phyloP scores from a whole-genome alignment of 768 basidiomycete species.

The Podaxis pistillaris region DNA sequence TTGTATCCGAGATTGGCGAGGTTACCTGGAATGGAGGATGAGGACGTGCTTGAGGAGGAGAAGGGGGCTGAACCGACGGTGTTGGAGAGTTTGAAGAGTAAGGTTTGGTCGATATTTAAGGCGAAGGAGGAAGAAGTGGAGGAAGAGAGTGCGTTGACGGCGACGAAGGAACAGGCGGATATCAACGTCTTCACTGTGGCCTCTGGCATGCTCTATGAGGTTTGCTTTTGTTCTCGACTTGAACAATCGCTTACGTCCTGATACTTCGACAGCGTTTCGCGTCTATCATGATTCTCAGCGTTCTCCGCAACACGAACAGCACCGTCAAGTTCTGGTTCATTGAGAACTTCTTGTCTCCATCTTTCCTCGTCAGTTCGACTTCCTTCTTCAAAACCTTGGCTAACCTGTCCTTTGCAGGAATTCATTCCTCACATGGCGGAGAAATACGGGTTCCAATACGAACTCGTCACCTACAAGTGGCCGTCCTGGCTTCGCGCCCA shows the following conservation, averaged over 20 bases:
- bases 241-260: slow-evolving; percentile 1
- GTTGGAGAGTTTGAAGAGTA: slow-evolving; percentile 43
- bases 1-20: slow-evolving; percentile 79
- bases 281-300: slow-evolving; percentile 97
- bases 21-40: slow-evolving; percentile 71
- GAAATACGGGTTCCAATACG: slow-evolving; percentile 93
- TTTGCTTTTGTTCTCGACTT: slow-evolving; percentile 27
- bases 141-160: slow-evolving; percentile 19
- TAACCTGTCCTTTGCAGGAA: slow-evolving; percentile 49
- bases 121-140: slow-evolving; percentile 26
- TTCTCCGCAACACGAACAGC: slow-evolving; percentile 89
- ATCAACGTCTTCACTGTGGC: slow-evolving; percentile 99
- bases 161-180: slow-evolving; percentile 62
- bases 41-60: slow-evolving; percentile 70
- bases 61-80: slow-evolving; percentile 35
- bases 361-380: slow-evolving; percentile 71
- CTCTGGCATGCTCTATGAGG: slow-evolving; percentile 95
- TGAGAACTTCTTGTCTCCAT: slow-evolving; percentile 97
- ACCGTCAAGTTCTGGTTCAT: slow-evolving; percentile 99
- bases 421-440: slow-evolving; percentile 92
- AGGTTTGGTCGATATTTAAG: slow-evolving; percentile 45
- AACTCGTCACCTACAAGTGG: slow-evolving; percentile 99
- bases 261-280: slow-evolving; percentile 73
- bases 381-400: neutral
- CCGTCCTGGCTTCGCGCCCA: slow-evolving; percentile 97